These are phyloP conservation scores for Oryza brachyantha DNA, from an alignment of 176 grass and related monocot species.

Conservation along the genomic window DNA sequence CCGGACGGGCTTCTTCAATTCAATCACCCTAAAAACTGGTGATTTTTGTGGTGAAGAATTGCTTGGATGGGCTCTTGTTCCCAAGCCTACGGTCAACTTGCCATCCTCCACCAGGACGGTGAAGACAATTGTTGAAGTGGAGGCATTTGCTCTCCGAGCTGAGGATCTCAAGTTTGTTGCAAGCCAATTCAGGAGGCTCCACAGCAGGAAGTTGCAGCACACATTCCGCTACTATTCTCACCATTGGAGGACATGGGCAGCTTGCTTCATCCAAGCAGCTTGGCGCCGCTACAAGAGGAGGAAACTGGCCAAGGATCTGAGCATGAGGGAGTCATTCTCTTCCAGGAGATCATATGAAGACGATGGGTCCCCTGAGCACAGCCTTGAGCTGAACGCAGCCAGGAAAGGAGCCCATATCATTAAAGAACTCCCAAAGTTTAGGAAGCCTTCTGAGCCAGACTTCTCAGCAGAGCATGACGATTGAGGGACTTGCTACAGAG, in stretches of 20 bases:
- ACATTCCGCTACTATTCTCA: slow-evolving; percentile 84
- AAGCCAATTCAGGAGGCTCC: slow-evolving; percentile 91
- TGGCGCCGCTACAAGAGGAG: slow-evolving; percentile 82
- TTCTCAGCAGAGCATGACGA: slow-evolving; percentile 80
- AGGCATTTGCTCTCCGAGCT: slow-evolving; percentile 77
- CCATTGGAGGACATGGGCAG: slow-evolving; percentile 85
- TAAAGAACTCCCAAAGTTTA: slow-evolving; percentile 61
- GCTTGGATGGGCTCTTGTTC: slow-evolving; percentile 80
- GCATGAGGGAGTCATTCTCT: slow-evolving; percentile 68
- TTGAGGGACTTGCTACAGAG: neutral
- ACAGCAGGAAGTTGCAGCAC: slow-evolving; percentile 92
- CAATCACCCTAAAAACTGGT: slow-evolving; percentile 61
- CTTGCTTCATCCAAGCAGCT: slow-evolving; percentile 78
- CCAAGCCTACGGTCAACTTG: slow-evolving; percentile 68
- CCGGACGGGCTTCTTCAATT: slow-evolving; percentile 91
- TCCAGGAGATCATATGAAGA: slow-evolving; percentile 46
- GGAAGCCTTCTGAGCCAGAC: slow-evolving; percentile 85
- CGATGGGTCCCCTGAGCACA: slow-evolving; percentile 30
- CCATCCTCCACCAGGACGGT: slow-evolving; percentile 80
- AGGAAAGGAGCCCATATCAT: slow-evolving; percentile 55
- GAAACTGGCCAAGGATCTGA: slow-evolving; percentile 64
- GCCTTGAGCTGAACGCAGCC: slow-evolving; percentile 21
- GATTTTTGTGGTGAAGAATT: slow-evolving; percentile 93
- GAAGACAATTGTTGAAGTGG: slow-evolving; percentile 74
- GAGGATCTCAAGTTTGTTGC: slow-evolving; percentile 92